Base-by-base conservation (phyloP, 2,329 filamentous ascomycete species). In the Neurospora sp. region DNA sequence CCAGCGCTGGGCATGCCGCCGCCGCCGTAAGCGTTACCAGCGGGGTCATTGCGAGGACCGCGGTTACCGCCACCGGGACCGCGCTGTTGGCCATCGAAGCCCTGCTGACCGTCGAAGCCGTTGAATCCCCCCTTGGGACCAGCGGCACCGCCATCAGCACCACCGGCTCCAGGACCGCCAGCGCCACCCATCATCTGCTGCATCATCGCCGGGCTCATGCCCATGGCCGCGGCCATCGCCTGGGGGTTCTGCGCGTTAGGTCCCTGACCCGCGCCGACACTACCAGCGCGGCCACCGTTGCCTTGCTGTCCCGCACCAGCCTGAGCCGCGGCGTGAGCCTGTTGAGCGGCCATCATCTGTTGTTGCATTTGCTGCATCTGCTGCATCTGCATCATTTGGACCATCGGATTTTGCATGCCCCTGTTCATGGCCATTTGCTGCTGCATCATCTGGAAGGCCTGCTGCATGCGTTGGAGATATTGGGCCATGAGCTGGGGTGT, bases 391-490 rank as follows among this genome's bases (percentile, higher is more conserved):
- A 91, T 89, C 88, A 93, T 91, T 74, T 92, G 89, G 82, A 90
- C 86, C 89, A 91, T 92, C 62, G 87, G 87, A 43, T 91, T 90
- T 79, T 92, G 94, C 87, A 90, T 88, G 78, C 84, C 77, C 76
- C 86, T 74, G 85, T 88, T 93, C 89, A 95, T 95, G 67, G 90
- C 91, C 87, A 96, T 92, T 78, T 96, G 91, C 77, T 95, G 92
- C 81, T 97, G 93, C 92, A 97, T 96, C 87, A 97, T 90, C 70
- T 90, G 86, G 80, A 97, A 96, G 81, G 97, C 97, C 79, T 97
- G 92, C 81, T 99, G 96, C 95, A 99, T 98, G 66, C 94, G 89
- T 80, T 97, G 93, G 89, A 96, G 97, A 82, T 98, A 97, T 79
- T 97, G 94, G 2, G 96, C 96, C 93, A 98, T 97, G 84, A 97